These are phyloP conservation scores for Solanum hybrid DNA, from an alignment of 305 asterid genomes.

Conservation along the genomic window DNA sequence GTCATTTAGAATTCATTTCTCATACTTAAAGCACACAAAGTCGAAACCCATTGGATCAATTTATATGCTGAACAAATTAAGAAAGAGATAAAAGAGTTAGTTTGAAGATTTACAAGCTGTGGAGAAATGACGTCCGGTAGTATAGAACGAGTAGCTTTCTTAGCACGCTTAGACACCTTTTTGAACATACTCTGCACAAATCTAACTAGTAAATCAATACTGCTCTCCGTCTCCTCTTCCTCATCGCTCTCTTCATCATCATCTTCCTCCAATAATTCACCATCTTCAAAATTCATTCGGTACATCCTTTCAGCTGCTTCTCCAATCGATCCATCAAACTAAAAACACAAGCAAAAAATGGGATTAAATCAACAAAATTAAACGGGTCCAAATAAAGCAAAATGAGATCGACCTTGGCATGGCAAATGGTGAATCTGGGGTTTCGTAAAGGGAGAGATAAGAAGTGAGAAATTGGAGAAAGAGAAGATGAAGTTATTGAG, in stretches of 20 bases:
- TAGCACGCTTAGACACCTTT: slow-evolving; percentile 24
- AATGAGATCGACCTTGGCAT: slow-evolving; percentile 8
- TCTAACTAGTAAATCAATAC: slow-evolving; percentile 23
- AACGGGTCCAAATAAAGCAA: background rate
- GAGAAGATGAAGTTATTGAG: background rate
- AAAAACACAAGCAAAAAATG: background rate
- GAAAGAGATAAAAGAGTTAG: background rate
- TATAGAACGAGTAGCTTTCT: slow-evolving; percentile 23
- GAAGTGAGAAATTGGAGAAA: background rate
- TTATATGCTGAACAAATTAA: background rate
- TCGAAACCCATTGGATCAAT: background rate
- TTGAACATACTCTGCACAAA: slow-evolving; percentile 25
- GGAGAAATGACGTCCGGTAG: slow-evolving; percentile 27
- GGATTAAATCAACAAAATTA: background rate
- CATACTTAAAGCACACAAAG: background rate
- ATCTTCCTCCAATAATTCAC: slow-evolving; percentile 10
- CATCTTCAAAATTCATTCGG: slow-evolving; percentile 11
- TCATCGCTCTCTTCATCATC: slow-evolving; percentile 16
- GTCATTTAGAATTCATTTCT: background rate
- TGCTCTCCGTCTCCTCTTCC: slow-evolving; percentile 25
- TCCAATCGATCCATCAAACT: slow-evolving; percentile 14
- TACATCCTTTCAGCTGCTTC: slow-evolving; percentile 16
- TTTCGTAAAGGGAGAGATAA: background rate
- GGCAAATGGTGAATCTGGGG: background rate
- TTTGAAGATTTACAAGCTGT: slow-evolving; percentile 19